These are phyloP conservation scores for Thelonectria discophora DNA, from an alignment of 2,329 filamentous ascomycete species.

Conservation along the genomic window DNA sequence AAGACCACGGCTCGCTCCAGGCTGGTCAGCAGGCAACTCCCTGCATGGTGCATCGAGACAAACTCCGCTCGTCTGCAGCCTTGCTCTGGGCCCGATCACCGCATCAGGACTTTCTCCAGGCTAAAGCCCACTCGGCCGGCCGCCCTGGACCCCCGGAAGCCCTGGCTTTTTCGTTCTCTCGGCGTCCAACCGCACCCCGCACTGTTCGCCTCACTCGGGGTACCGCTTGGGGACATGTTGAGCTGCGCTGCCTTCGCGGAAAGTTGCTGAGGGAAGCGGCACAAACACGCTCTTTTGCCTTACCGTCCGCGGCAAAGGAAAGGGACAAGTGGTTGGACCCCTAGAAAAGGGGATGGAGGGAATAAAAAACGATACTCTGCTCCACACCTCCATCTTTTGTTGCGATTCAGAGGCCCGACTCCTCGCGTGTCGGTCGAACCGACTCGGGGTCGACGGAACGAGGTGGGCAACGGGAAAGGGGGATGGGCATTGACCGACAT, in stretches of 20 bases:
- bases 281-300: too few relatives aligned
- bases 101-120: neutral
- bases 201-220: slow-evolving; percentile 21
- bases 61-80: neutral
- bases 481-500: too few relatives aligned
- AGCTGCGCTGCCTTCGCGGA: too few relatives aligned
- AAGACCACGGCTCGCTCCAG: too few relatives aligned
- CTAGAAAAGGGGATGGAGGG: neutral
- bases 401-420: too few relatives aligned
- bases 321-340: neutral
- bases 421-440: too few relatives aligned
- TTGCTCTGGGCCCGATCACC: neutral
- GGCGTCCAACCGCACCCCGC: slow-evolving; percentile 10
- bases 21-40: neutral
- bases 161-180: too few relatives aligned
- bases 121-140: neutral
- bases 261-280: too few relatives aligned
- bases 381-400: too few relatives aligned
- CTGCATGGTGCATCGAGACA: neutral
- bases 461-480: too few relatives aligned
- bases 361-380: too few relatives aligned
- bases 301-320: neutral
- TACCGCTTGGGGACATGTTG: neutral
- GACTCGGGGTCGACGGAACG: too few relatives aligned
- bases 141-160: neutral